A percentile compares a stretch with the other conserved stretches of the same genome.
These are phyloP conservation scores for Solanum hybrid DNA, from an alignment of 305 asterid species.

Conservation along the genomic window DNA sequence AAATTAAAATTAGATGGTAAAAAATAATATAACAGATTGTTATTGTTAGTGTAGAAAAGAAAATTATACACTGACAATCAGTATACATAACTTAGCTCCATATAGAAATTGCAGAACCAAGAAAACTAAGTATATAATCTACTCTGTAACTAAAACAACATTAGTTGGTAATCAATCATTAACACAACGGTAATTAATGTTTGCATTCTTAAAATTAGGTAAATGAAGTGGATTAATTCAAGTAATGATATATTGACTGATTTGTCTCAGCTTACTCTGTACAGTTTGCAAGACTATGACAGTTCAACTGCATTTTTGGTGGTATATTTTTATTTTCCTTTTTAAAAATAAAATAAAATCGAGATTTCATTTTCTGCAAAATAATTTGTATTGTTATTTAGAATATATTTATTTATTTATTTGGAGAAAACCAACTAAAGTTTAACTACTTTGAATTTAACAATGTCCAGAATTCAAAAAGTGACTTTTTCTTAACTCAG, in stretches of 20 bases:
- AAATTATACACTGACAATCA: not conserved
- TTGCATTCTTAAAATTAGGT: not conserved
- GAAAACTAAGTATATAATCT: not conserved
- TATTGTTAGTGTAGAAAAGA: not conserved
- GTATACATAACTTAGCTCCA: not conserved
- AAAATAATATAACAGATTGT: not conserved
- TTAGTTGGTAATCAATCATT: not conserved
- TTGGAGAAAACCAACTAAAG: not conserved
- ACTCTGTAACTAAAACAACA: not conserved
- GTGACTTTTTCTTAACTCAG: not conserved
- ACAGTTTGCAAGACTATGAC: not conserved
- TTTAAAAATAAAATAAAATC: not conserved
- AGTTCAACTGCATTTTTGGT: not conserved
- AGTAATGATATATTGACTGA: not conserved
- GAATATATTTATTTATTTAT: not conserved
- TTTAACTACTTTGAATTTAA: not conserved
- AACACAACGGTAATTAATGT: not conserved
- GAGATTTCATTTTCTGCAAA: not conserved
- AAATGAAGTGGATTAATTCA: not conserved
- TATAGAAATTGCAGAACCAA: not conserved
- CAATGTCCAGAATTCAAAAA: not conserved
- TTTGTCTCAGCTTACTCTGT: not conserved
- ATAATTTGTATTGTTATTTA: not conserved
- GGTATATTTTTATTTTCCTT: not conserved
- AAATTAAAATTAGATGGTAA: not conserved